Conservation (phyloP, 192 early-diverging fungal genomes). For the Allomyces macrogynus region DNA sequence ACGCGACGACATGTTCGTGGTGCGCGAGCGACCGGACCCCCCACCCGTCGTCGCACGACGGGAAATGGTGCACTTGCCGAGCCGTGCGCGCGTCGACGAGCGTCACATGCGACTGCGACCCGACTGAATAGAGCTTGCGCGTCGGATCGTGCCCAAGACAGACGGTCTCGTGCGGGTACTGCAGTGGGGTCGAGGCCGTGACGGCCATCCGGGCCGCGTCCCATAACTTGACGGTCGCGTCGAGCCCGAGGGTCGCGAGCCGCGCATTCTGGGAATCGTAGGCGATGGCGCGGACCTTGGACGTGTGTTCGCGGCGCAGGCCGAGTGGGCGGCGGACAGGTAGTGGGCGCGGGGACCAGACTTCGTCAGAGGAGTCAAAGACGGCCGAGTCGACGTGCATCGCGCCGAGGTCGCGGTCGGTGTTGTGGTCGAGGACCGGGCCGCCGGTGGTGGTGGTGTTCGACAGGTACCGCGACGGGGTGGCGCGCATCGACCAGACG, state of each 20-base stretch:
- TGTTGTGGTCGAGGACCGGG: too few relatives aligned
- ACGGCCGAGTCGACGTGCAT: too few relatives aligned
- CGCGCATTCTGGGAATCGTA: slow-evolving; percentile 2
- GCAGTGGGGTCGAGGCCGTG: slow-evolving; percentile 5
- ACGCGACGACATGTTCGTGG: not conserved
- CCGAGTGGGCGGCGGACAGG: slow-evolving; percentile 4
- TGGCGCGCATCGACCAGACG: slow-evolving; percentile 11
- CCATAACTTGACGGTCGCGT: slow-evolving; percentile 26
- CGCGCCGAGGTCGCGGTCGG: too few relatives aligned
- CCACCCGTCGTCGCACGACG: not conserved
- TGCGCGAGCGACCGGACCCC: not conserved
- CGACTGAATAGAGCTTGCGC: slow-evolving; percentile 16
- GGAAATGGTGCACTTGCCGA: not conserved
- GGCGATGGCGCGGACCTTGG: slow-evolving; percentile 24
- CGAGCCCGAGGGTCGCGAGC: slow-evolving; percentile 19
- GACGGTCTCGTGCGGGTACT: slow-evolving; percentile 11
- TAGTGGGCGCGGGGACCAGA: not conserved
- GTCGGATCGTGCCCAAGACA: slow-evolving; percentile 8
- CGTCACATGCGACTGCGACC: slow-evolving; percentile 17
- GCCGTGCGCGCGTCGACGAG: slow-evolving; percentile 18
- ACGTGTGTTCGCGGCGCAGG: slow-evolving; percentile 8
- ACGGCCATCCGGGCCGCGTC: slow-evolving; percentile 5
- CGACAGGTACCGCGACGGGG: not conserved
- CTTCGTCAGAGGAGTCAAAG: not conserved
- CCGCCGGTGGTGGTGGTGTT: too few relatives aligned